Base-by-base conservation (phyloP, 805 yeast genomes). In the Candida tammaniensis region DNA sequence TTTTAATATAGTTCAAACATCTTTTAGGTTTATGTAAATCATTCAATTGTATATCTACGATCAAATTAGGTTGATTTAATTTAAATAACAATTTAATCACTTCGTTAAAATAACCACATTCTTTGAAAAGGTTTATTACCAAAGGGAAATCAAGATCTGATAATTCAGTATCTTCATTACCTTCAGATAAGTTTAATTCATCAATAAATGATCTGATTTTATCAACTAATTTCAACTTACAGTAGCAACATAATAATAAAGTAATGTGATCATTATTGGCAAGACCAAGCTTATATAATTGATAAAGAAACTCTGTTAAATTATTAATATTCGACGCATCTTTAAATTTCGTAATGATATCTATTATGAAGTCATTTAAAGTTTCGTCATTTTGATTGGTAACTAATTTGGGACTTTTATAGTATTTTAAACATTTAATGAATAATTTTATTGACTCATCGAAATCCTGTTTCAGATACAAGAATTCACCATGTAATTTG, bases 201-300 rank as follows among this genome's bases (percentile, higher is more conserved):
- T 69, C 61, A 16, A 86, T 69, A 47, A 86, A 87, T 4, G 54
- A 45, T 24, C 70, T 69, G 17, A 91, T 62, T 30, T 80, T 80
- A 1, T 70, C 73, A 3, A 68, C 70, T 40, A 72, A 72, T 40
- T 82, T 84, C 47, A 86, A 59, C 50, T 88, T 87, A 40, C 95
- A 85, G 49, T 82, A 80, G 31, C 91, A 79, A 40, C 91, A 82
- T 17, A 89, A 57, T 25, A 89, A 64, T 17, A 91, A 58, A 0
- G 96, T 88, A 5, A 87, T 72, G 55, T 91, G 97, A 51, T 88
- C 94, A 19, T 76, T 69, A n/a, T 76, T 74, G 0, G 95, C 80
- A 10, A 71, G 45, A 2, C 72, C 70, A 27, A 68, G 55, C 6
- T 70, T 70, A 35, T 83, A 66, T 43, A 88, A 64, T 9, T 72